phyloP scores from a whole-genome alignment of 1,139 yeast species.

The Yarrowia galli region DNA sequence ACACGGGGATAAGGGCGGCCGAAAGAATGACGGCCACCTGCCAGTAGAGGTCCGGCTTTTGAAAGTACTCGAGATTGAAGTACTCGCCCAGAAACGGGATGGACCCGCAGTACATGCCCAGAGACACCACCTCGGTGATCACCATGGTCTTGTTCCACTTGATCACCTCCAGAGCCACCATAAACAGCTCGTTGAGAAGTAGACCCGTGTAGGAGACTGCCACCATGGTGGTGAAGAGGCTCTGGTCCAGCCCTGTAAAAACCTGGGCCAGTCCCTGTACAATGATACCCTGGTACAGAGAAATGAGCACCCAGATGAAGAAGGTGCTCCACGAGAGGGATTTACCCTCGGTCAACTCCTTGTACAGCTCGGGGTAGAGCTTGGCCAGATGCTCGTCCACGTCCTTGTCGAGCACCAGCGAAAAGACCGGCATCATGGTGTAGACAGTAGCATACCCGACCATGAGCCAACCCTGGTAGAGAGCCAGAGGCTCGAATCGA shows the following conservation, averaged over 20 bases:
- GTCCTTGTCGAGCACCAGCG: slow-evolving; percentile 88
- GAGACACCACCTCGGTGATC: slow-evolving; percentile 72
- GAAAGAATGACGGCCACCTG: slow-evolving; percentile 69
- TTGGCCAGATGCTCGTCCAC: slow-evolving; percentile 89
- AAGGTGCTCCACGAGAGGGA: slow-evolving; percentile 87
- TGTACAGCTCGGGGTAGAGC: slow-evolving; percentile 92
- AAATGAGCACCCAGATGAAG: slow-evolving; percentile 87
- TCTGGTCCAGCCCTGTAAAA: slow-evolving; percentile 67
- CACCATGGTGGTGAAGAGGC: slow-evolving; percentile 75
- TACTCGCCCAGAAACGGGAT: slow-evolving; percentile 86
- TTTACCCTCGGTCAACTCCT: slow-evolving; percentile 86
- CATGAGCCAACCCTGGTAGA: slow-evolving; percentile 96
- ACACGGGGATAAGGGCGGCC: slow-evolving; percentile 84
- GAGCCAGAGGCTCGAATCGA: slow-evolving; percentile 88
- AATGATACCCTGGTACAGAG: slow-evolving; percentile 81
- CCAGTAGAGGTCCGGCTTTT: slow-evolving; percentile 69
- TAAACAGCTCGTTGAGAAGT: slow-evolving; percentile 81
- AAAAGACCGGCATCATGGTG: slow-evolving; percentile 98
- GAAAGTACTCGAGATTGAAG: slow-evolving; percentile 72
- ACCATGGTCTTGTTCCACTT: slow-evolving; percentile 88
- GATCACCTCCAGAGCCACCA: slow-evolving; percentile 92
- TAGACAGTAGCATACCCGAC: slow-evolving; percentile 97
- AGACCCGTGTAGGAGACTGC: slow-evolving; percentile 82
- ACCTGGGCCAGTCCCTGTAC: slow-evolving; percentile 83
- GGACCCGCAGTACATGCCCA: slow-evolving; percentile 70